Evolutionary conservation across 2,329 filamentous ascomycete genomes (phyloP), one percentile per base, ranked within the genome.

Genomic region (Colletotrichum neosansevieriae): DNA sequence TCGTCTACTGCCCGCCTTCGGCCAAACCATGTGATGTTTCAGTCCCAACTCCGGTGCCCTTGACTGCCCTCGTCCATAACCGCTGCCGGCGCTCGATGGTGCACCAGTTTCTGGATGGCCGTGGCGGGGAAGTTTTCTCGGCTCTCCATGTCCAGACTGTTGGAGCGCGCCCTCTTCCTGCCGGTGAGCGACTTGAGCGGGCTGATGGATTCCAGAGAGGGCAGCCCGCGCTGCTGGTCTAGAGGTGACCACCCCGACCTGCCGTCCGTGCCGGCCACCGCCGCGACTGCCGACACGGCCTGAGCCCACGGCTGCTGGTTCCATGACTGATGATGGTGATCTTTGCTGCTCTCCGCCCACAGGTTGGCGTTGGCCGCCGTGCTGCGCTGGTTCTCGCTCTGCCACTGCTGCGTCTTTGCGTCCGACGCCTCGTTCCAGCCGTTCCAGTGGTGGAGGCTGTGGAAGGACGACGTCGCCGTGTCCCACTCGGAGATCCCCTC

Each of bases 321-420:
- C 80, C 80, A 82, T 65, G 81, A 71, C 36, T 38, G 36, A 13
- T 50, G 47, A 3, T 69, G 70, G n/a, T 74, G 65, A 38, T 77
- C 73, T 21, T 78, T 74, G 32, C 72, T 66, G 62, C 58, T 45
- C 10, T 71, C 70, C 73, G 24, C 69, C 72, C 70, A 78, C 68
- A 76, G 75, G 21, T 74, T 67, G 64, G 75, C 73, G 67, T 73
- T 72, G 17, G 74, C 70, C 11, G 74, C 71, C n/a, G 54, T 56
- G 61, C 50, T 62, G 59, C 68, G 69, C 50, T 71, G 70, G 49
- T 70, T 70, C n/a, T 71, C 67, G 42, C 29, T 59, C 29, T 70
- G 68, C 67, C 68, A 70, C 42, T 63, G 67, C 56, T 70, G 68
- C 53, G 59, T 42, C 50, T 63, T 68, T 50, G 59, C 42, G 56